phyloP scores from a whole-genome alignment of 2,329 filamentous ascomycete species.

The Penicillium decumbens region DNA sequence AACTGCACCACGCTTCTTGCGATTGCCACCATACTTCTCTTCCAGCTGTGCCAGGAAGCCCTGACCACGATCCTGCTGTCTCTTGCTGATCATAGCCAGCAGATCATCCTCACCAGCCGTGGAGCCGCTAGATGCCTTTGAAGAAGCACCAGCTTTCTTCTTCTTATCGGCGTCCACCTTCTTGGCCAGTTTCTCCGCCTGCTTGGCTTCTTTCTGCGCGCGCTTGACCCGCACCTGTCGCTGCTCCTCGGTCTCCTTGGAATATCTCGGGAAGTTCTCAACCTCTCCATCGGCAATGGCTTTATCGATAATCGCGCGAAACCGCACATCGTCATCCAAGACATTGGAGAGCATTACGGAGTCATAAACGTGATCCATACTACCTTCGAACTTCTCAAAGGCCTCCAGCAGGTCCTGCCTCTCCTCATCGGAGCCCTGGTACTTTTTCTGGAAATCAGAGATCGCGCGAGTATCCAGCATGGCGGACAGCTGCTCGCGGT shows the following conservation, averaged over 20 bases:
- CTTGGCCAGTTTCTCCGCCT: slow-evolving; percentile 71
- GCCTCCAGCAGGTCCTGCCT: slow-evolving; percentile 68
- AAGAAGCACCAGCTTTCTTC: slow-evolving; percentile 46
- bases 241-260: slow-evolving; percentile 65
- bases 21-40: slow-evolving; percentile 62
- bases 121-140: slow-evolving; percentile 25
- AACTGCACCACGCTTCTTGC: slow-evolving; percentile 41
- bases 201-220: slow-evolving; percentile 63
- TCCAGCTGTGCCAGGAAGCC: slow-evolving; percentile 69
- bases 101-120: slow-evolving; percentile 47
- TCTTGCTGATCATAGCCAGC: slow-evolving; percentile 68
- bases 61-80: slow-evolving; percentile 59
- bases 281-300: slow-evolving; percentile 71
- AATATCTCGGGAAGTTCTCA: slow-evolving; percentile 62
- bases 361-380: slow-evolving; percentile 74
- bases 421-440: slow-evolving; percentile 85
- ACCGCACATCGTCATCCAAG: slow-evolving; percentile 77
- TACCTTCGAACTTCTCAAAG: slow-evolving; percentile 68
- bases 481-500: slow-evolving; percentile 74
- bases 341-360: slow-evolving; percentile 82
- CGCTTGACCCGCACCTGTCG: slow-evolving; percentile 56
- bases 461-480: slow-evolving; percentile 71
- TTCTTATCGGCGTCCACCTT: slow-evolving; percentile 70
- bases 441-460: slow-evolving; percentile 67
- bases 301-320: slow-evolving; percentile 71